Evolutionary conservation across 1,139 yeast genomes (phyloP).

Genomic region (Hemisphaericaspora lyxosophila): DNA sequence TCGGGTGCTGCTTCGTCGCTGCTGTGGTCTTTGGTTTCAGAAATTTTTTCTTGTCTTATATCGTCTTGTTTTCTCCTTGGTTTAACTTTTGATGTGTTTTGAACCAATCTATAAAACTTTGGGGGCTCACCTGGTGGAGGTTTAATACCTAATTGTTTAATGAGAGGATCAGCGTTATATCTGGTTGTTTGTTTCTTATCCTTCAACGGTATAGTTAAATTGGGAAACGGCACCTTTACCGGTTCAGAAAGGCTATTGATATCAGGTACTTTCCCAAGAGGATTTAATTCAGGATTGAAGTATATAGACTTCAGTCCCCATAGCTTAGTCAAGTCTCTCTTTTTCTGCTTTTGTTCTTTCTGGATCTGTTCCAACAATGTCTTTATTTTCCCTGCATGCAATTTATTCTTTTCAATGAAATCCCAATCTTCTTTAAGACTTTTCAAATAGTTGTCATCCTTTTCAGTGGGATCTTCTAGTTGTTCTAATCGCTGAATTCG

Average conservation of each 20-base stretch:
- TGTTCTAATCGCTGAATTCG: constrained; percentile 29
- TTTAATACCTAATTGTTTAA: constrained; percentile 25
- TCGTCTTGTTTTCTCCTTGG: not conserved
- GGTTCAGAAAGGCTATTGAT: not conserved
- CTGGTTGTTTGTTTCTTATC: constrained; percentile 5
- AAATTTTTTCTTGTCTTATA: not conserved
- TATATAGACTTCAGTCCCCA: constrained; percentile 42
- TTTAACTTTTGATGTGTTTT: constrained; percentile 21
- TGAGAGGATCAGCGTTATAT: constrained; percentile 29
- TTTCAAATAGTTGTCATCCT: constrained; percentile 24
- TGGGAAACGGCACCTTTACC: constrained; percentile 19
- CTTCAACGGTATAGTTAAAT: constrained; percentile 29
- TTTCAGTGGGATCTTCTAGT: constrained; percentile 17
- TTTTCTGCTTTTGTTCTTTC: constrained; percentile 16
- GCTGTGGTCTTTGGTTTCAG: constrained; percentile 1
- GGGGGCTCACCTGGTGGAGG: constrained; percentile 44
- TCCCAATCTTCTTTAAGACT: constrained; percentile 40
- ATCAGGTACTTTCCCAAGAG: constrained; percentile 44
- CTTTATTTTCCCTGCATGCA: constrained; percentile 32
- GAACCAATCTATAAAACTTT: constrained; percentile 38
- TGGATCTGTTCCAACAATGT: constrained; percentile 22
- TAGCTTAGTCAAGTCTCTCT: constrained; percentile 25
- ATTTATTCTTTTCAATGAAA: constrained; percentile 33
- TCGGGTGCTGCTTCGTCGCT: constrained; percentile 1
- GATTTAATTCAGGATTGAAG: constrained; percentile 48